A percentile compares a stretch with the other conserved stretches of the same genome.
These are phyloP conservation scores for Teratosphaeria viscida DNA, from an alignment of 2,329 filamentous ascomycete genomes.

Conservation along the genomic window DNA sequence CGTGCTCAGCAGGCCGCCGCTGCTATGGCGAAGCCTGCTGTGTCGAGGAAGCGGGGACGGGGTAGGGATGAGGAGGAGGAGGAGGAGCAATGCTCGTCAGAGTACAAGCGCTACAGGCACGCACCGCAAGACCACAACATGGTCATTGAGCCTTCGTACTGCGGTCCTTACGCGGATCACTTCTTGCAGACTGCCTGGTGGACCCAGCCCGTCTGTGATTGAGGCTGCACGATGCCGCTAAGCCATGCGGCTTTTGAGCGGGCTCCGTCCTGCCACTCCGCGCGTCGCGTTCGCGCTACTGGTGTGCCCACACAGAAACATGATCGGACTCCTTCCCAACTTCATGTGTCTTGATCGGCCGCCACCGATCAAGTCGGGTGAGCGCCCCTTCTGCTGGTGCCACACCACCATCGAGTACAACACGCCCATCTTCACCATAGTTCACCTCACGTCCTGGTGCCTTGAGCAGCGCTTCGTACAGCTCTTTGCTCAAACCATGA, in stretches of 20 bases:
- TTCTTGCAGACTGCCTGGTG: constrained; percentile 8
- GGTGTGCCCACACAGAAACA: constrained; percentile 39
- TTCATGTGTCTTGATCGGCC: constrained; percentile 46
- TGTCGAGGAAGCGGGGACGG: constrained; percentile 3
- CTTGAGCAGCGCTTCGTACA: constrained; percentile 62
- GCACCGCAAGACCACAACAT: constrained; percentile 2
- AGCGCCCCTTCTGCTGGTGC: constrained; percentile 37
- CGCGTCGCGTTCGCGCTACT: background rate
- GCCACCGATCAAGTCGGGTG: constrained; percentile 42
- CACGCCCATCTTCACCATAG: constrained; percentile 48
- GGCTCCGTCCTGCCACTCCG: background rate
- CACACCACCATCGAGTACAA: constrained; percentile 26
- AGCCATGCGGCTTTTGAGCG: background rate
- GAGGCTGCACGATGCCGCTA: background rate
- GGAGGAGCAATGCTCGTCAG: background rate
- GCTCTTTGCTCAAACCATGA: constrained; percentile 56
- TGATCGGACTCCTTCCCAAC: constrained; percentile 42
- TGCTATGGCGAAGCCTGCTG: background rate
- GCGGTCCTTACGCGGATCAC: constrained; percentile 5
- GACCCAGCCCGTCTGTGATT: constrained; percentile 10
- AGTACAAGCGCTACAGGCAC: constrained; percentile 3
- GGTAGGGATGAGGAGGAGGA: constrained; percentile 5
- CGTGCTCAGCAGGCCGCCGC: background rate
- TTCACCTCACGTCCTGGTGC: constrained; percentile 56
- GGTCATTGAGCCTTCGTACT: constrained; percentile 3